Evolutionary conservation across 805 yeast genomes (phyloP).

Genomic region (Jamesozyma jinghongensis): DNA sequence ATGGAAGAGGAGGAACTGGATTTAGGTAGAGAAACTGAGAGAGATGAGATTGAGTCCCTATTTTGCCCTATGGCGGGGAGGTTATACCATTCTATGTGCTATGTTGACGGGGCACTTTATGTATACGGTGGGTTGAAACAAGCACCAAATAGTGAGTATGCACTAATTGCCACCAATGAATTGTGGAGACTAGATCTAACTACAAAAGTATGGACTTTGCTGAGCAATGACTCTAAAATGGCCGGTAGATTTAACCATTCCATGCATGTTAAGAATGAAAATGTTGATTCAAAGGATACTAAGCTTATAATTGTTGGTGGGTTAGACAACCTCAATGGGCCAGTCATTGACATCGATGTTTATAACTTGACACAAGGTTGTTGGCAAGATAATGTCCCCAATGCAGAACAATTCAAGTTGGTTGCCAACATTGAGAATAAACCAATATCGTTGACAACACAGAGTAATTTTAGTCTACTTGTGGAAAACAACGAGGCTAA

Average conservation of each 20-base stretch:
- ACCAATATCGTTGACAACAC: constrained; percentile 10
- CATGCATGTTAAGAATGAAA: constrained; percentile 31
- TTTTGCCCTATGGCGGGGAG: constrained; percentile 28
- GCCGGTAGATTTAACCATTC: constrained; percentile 44
- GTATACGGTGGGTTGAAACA: constrained; percentile 59
- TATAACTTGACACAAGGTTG: constrained; percentile 20
- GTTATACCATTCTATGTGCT: constrained; percentile 50
- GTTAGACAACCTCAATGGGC: constrained; percentile 22
- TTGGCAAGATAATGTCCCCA: constrained; percentile 20
- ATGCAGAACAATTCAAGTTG: constrained; percentile 8
- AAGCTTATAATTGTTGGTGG: constrained; percentile 28
- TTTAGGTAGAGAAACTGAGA: neutral
- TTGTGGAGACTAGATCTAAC: constrained; percentile 60
- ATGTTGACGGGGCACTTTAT: constrained; percentile 42
- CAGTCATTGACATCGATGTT: constrained; percentile 22
- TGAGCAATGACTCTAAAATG: constrained; percentile 34
- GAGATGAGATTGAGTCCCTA: neutral
- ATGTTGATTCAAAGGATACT: constrained; percentile 22
- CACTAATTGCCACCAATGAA: constrained; percentile 46
- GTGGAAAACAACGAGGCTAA: constrained; percentile 24
- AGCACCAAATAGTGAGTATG: constrained; percentile 29
- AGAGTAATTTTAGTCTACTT: constrained; percentile 20
- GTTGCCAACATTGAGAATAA: constrained; percentile 18
- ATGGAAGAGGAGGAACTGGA: neutral
- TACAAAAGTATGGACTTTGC: constrained; percentile 43